Base-by-base conservation (phyloP, 768 basidiomycete genomes). In the Tubosaeta sp. region DNA sequence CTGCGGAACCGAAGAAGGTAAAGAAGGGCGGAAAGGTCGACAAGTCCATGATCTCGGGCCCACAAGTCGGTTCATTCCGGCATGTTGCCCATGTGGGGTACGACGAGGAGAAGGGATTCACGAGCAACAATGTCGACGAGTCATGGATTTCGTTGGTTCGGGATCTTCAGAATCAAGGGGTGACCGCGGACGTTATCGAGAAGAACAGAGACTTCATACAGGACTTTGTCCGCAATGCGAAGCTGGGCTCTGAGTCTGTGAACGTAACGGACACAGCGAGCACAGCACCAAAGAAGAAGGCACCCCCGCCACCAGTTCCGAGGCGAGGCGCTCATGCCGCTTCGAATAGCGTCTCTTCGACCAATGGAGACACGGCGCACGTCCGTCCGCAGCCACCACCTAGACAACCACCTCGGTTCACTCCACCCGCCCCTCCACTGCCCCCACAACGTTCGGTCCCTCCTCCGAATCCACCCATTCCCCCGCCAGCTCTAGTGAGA, bases 81-180 rank as follows among this genome's bases (percentile, higher is more conserved):
- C 94, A 97, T 63, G 78, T 96, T 39, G 92, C 88, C 1, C 94
- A 97, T 65, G 95, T 99, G 89, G 94, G 94, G 12, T 96, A 87
- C 67, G 90, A 96, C 60, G 67, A 80, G 0, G 84, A 95, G 57
- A 80, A 83, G 22, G 95, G 95, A 3, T 97, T 92, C 68, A 86
- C 84, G 0, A 89, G 87, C 1, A 78, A 76, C 14, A 90, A 90
- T 47, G 89, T 99, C 6, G 95, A 99, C 67, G 82, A 90, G 1
- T 90, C 87, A 5, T 98, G 95, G 95, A 74, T 81, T 40, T 73
- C 81, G 1, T 69, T 98, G 50, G 74, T 97, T 3, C 75, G 71
- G 8, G 74, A 80, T 51, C 76, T 97, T 6, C 79, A 84, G 53
- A 69, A 71, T 40, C 69, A 75, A 7, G 93, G 93, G 0, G 69